Conservation (phyloP, 305 asterid genomes). For the Petunia hybrid region DNA sequence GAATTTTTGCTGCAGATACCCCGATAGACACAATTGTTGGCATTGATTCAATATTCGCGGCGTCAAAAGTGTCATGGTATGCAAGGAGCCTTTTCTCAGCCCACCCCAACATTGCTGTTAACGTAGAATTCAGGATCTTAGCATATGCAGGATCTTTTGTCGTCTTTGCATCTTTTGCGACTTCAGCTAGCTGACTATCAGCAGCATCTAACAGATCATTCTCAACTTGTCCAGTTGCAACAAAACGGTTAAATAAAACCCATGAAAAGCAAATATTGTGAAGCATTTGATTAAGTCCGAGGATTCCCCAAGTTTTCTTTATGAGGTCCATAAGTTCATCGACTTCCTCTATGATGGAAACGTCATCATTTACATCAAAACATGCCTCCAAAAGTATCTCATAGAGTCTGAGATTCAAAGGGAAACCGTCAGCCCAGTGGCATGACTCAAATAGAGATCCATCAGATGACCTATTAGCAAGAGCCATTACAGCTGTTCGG, state of each 20-base stretch:
- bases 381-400: slow-evolving; percentile 90
- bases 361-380: slow-evolving; percentile 78
- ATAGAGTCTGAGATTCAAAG: slow-evolving; percentile 87
- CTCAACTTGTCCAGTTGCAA: slow-evolving; percentile 85
- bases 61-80: slow-evolving; percentile 89
- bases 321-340: slow-evolving; percentile 95
- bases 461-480: slow-evolving; percentile 78
- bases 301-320: slow-evolving; percentile 91
- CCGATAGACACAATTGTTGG: slow-evolving; percentile 86
- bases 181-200: slow-evolving; percentile 82
- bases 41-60: slow-evolving; percentile 80
- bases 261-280: slow-evolving; percentile 90
- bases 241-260: slow-evolving; percentile 87
- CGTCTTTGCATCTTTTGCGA: slow-evolving; percentile 84
- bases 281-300: slow-evolving; percentile 84
- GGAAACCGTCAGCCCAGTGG: slow-evolving; percentile 98
- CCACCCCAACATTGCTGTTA: slow-evolving; percentile 96
- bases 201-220: slow-evolving; percentile 80
- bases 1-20: slow-evolving; percentile 80
- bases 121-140: slow-evolving; percentile 77
- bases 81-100: slow-evolving; percentile 98
- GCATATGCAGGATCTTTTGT: slow-evolving; percentile 82
- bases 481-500: slow-evolving; percentile 80
- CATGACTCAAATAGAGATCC: slow-evolving; percentile 70
- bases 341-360: slow-evolving; percentile 82